Conservation (phyloP, 495 filamentous ascomycete genomes). For the Jackrogersella multiformis region DNA sequence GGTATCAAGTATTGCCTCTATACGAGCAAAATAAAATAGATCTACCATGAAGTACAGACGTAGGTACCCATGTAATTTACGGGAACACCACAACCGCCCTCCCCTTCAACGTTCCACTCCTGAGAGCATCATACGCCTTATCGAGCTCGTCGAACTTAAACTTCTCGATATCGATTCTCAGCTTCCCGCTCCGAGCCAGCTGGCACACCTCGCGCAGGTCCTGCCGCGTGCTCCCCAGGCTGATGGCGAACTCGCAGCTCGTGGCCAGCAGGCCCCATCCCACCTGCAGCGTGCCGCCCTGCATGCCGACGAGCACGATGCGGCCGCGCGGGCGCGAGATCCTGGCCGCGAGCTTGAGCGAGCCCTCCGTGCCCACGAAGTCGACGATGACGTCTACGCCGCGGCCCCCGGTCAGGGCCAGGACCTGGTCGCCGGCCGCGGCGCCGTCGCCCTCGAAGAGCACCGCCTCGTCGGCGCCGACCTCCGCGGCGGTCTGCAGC, state of each 20-base stretch:
- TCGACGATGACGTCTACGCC: conserved; percentile 93
- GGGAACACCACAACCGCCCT: conserved; percentile 29
- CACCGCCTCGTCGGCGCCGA: conserved; percentile 68
- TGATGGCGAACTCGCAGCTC: conserved; percentile 27
- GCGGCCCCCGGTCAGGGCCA: conserved; percentile 58
- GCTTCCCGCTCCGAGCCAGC: conserved; percentile 9
- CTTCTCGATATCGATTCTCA: conserved; percentile 18
- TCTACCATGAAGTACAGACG: too few species aligned
- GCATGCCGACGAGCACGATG: conserved; percentile 27
- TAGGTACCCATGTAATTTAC: background rate
- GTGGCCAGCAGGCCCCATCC: conserved; percentile 22
- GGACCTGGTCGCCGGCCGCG: background rate
- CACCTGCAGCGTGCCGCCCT: conserved; percentile 19
- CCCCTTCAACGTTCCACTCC: conserved; percentile 8
- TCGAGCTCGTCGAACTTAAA: conserved; percentile 14
- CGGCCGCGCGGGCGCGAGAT: conserved; percentile 19
- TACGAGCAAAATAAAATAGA: background rate
- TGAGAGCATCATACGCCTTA: conserved; percentile 20
- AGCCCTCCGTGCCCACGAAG: conserved; percentile 69
- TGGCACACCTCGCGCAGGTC: conserved; percentile 27
- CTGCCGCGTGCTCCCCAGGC: conserved; percentile 25
- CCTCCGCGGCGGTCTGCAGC: conserved; percentile 8
- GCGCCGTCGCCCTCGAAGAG: conserved; percentile 47
- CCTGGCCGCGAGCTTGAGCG: conserved; percentile 15
- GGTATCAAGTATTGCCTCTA: too few species aligned